These are phyloP conservation scores for Mallotus nudiflorus DNA, from an alignment of 345 rosid species.

Conservation along the genomic window DNA sequence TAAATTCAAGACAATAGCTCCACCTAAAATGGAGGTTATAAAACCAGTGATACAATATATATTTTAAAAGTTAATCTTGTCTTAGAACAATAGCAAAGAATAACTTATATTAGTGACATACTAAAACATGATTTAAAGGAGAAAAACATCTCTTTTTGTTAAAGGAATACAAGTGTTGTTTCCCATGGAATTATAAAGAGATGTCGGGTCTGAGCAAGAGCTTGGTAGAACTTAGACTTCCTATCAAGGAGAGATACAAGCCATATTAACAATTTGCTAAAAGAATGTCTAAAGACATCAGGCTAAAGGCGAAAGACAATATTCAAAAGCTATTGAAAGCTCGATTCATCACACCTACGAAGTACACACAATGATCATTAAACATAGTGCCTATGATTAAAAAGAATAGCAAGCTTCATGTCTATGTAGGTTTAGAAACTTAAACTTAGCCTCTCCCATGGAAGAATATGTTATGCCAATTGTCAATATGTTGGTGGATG, in stretches of 20 bases:
- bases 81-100: too few relatives aligned
- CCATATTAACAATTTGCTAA: not conserved
- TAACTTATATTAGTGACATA: too few relatives aligned
- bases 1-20: too few relatives aligned
- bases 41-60: too few relatives aligned
- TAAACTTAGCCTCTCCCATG: not conserved
- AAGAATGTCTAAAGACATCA: not conserved
- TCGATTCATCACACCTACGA: not conserved
- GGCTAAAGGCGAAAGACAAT: not conserved
- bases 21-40: too few relatives aligned
- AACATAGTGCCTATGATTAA: not conserved
- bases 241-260: not conserved
- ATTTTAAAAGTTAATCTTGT: too few relatives aligned
- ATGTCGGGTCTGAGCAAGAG: not conserved
- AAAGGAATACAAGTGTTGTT: not conserved
- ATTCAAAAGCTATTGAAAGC: not conserved
- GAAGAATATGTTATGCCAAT: not conserved
- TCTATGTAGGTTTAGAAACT: not conserved
- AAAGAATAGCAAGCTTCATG: not conserved
- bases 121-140: too few relatives aligned
- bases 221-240: not conserved
- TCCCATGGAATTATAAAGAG: conserved; percentile 10
- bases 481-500: not conserved
- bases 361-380: not conserved
- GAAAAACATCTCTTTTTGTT: not conserved